Percentiles rank a stretch among this genome's conserved stretches.
These are phyloP conservation scores for Thermomucor indicae-seudaticae DNA, from an alignment of 371 early-diverging fungal species.

Conservation along the genomic window DNA sequence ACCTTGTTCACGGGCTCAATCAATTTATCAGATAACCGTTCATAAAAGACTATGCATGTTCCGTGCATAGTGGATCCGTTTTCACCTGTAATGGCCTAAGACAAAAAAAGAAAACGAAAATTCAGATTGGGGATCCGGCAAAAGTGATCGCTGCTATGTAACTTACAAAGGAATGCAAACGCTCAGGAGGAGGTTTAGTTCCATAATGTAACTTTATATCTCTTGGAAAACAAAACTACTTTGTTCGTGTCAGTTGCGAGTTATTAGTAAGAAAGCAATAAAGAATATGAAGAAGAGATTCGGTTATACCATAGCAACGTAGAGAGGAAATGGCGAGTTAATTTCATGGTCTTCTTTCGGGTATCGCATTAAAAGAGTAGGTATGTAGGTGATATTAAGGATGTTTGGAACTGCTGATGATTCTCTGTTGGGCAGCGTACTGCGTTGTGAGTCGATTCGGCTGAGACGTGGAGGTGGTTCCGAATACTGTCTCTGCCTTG, in stretches of 20 bases:
- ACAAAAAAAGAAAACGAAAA: background rate
- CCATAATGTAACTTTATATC: slow-evolving; percentile 54
- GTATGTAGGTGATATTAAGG: slow-evolving; percentile 37
- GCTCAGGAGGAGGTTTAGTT: slow-evolving; percentile 55
- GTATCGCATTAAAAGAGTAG: slow-evolving; percentile 34
- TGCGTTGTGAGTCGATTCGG: background rate
- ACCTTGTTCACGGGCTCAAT: slow-evolving; percentile 42
- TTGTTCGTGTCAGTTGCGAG: background rate
- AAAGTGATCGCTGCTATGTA: background rate
- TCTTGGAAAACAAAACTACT: slow-evolving; percentile 79
- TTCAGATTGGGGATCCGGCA: background rate
- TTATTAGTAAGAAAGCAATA: background rate
- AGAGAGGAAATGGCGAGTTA: slow-evolving; percentile 52
- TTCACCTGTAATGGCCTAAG: slow-evolving; percentile 66
- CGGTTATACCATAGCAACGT: slow-evolving; percentile 64
- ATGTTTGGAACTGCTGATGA: slow-evolving; percentile 19
- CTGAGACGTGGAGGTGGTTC: slow-evolving; percentile 7
- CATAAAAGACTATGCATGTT: slow-evolving; percentile 68
- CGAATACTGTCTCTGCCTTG: slow-evolving; percentile 7
- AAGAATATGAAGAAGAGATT: too few species aligned
- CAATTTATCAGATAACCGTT: slow-evolving; percentile 38
- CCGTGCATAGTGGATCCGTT: slow-evolving; percentile 67
- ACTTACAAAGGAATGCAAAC: slow-evolving; percentile 67
- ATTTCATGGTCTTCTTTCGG: slow-evolving; percentile 28
- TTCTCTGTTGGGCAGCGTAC: background rate